Conservation (phyloP, 2,329 filamentous ascomycete genomes). For the Diaporthe vexans region DNA sequence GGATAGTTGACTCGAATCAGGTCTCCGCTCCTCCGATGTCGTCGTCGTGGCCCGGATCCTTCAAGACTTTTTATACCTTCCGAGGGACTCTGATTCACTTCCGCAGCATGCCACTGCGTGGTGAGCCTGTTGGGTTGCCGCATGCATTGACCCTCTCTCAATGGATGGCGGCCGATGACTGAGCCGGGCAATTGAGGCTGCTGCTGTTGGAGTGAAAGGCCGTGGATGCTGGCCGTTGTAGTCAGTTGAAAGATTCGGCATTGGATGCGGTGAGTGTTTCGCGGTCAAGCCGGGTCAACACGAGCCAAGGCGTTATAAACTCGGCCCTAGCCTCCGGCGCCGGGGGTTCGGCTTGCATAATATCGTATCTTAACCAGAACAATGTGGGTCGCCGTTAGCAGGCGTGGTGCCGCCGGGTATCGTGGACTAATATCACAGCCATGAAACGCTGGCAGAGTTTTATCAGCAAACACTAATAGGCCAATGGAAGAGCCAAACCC, state of each 20-base stretch:
- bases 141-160: slow-evolving; percentile 20
- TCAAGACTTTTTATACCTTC: neutral
- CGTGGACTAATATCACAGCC: slow-evolving; percentile 21
- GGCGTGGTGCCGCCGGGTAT: slow-evolving; percentile 15
- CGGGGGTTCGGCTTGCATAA: slow-evolving; percentile 30
- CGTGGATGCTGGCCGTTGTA: neutral
- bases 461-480: slow-evolving; percentile 29
- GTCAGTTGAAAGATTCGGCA: neutral
- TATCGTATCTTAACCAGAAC: slow-evolving; percentile 24
- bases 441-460: slow-evolving; percentile 25
- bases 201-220: neutral
- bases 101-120: slow-evolving; percentile 23
- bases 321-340: slow-evolving; percentile 24
- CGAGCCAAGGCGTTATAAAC: slow-evolving; percentile 30
- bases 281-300: slow-evolving; percentile 16
- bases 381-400: slow-evolving; percentile 32
- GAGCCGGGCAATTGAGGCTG: neutral
- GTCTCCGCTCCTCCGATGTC: neutral
- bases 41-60: neutral
- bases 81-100: slow-evolving; percentile 7
- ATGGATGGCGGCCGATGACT: slow-evolving; percentile 1
- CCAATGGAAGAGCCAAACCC: slow-evolving; percentile 7
- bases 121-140: neutral
- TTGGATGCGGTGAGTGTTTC: slow-evolving; percentile 25
- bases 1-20: no score